A percentile compares a stretch with the other conserved stretches of the same genome.
These are phyloP conservation scores for Tulasnella sp. DNA, from an alignment of 768 basidiomycete species.

Conservation along the genomic window DNA sequence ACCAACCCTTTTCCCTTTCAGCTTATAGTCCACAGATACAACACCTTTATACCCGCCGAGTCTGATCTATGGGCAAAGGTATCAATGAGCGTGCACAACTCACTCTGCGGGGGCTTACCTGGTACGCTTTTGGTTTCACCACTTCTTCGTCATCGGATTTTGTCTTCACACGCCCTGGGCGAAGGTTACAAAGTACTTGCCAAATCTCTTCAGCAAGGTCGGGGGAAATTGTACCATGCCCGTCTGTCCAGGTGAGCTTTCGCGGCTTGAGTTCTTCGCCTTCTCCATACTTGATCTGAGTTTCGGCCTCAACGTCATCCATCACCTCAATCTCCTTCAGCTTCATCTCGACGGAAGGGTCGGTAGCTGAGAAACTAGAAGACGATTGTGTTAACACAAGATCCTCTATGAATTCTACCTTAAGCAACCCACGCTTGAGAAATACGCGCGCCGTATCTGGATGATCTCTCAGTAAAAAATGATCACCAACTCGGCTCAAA, in stretches of 20 bases:
- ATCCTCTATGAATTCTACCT: not conserved
- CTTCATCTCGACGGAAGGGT: conserved; percentile 50
- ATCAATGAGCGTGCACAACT: not conserved
- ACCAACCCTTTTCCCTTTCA: conserved; percentile 25
- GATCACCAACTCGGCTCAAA: not conserved
- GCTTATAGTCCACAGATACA: conserved; percentile 46
- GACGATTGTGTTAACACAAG: not conserved
- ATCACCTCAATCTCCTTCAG: conserved; percentile 52
- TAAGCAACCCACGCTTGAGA: conserved; percentile 46
- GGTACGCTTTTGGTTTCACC: conserved; percentile 36
- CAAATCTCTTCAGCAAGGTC: conserved; percentile 50
- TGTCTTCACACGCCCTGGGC: not conserved
- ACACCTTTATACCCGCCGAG: conserved; percentile 79
- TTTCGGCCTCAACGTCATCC: conserved; percentile 36
- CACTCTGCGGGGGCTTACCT: not conserved
- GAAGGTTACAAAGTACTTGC: conserved; percentile 23
- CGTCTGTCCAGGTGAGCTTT: conserved; percentile 49
- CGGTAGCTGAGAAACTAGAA: conserved; percentile 53
- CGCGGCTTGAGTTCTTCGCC: not conserved
- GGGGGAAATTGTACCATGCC: conserved; percentile 65
- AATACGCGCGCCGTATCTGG: conserved; percentile 57
- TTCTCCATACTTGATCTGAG: not conserved
- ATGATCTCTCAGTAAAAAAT: not conserved
- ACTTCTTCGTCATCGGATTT: conserved; percentile 21
- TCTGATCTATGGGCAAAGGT: conserved; percentile 36